phyloP scores from a whole-genome alignment of 352 stramenopile species.

The Pythium guiyangense region DNA sequence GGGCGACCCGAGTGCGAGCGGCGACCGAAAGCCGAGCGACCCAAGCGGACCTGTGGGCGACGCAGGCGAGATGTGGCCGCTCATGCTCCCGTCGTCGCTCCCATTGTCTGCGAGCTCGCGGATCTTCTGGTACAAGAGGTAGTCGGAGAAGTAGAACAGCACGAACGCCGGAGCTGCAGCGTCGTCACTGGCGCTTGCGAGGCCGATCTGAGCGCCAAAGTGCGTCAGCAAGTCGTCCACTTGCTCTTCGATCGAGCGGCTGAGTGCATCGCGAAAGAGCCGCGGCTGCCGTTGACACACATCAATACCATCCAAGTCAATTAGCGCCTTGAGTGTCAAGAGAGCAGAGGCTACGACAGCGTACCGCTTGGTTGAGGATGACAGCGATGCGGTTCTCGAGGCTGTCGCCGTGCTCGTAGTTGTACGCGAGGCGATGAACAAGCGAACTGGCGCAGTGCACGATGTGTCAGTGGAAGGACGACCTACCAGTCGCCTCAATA shows the following conservation, averaged over 20 bases:
- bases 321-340: neutral
- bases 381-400: slow-evolving; percentile 22
- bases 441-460: slow-evolving; percentile 21
- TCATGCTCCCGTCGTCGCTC: neutral
- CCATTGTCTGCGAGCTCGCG: neutral
- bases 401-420: slow-evolving; percentile 36
- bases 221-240: slow-evolving; percentile 24
- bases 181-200: neutral
- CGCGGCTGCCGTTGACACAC: slow-evolving; percentile 16
- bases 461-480: neutral
- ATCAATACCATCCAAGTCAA: neutral
- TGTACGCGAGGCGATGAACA: slow-evolving; percentile 28
- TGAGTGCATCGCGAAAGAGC: slow-evolving; percentile 33
- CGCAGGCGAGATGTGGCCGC: neutral
- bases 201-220: slow-evolving; percentile 8
- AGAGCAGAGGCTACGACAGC: neutral
- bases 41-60: neutral
- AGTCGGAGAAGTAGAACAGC: slow-evolving; percentile 31
- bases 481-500: neutral
- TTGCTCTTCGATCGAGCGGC: slow-evolving; percentile 27
- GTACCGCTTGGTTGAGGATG: slow-evolving; percentile 29
- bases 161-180: slow-evolving; percentile 15
- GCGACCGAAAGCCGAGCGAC: slow-evolving; percentile 4
- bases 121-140: neutral
- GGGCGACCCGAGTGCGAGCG: slow-evolving; percentile 1